Conservation (phyloP, 192 early-diverging fungal genomes). For the Backusella australiensis region DNA sequence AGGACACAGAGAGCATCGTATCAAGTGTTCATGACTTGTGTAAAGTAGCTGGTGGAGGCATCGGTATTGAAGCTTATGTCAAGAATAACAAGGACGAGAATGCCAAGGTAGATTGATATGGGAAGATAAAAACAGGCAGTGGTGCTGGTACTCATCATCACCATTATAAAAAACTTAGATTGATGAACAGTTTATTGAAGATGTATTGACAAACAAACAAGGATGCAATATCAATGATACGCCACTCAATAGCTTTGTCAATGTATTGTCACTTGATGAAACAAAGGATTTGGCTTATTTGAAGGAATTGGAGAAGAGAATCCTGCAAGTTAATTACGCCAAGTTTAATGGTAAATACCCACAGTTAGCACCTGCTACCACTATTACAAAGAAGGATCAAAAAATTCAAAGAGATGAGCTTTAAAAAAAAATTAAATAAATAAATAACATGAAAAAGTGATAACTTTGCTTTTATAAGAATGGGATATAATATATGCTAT, state of each 20-base stretch:
- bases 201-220: not conserved
- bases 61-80: constrained; percentile 6
- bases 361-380: not conserved
- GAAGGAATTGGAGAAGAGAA: constrained; percentile 5
- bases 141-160: not conserved
- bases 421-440: constrained; percentile 12
- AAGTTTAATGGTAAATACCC: constrained; percentile 5
- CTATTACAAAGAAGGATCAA: not conserved
- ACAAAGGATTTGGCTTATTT: constrained; percentile 4
- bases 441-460: not conserved
- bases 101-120: not conserved
- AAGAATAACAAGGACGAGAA: not conserved
- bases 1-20: not conserved
- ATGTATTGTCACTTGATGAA: constrained; percentile 3
- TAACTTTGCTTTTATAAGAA: no score
- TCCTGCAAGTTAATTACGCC: constrained; percentile 9
- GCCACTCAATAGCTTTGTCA: not conserved
- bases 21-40: not conserved
- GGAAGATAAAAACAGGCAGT: not conserved
- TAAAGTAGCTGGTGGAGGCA: constrained; percentile 9
- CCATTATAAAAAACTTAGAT: not conserved
- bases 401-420: constrained; percentile 14
- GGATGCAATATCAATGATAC: constrained; percentile 15
- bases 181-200: not conserved
- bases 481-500: not conserved